Base-by-base conservation (phyloP, 148 eudicot species). In the Amaranthus hypochondriacus region DNA sequence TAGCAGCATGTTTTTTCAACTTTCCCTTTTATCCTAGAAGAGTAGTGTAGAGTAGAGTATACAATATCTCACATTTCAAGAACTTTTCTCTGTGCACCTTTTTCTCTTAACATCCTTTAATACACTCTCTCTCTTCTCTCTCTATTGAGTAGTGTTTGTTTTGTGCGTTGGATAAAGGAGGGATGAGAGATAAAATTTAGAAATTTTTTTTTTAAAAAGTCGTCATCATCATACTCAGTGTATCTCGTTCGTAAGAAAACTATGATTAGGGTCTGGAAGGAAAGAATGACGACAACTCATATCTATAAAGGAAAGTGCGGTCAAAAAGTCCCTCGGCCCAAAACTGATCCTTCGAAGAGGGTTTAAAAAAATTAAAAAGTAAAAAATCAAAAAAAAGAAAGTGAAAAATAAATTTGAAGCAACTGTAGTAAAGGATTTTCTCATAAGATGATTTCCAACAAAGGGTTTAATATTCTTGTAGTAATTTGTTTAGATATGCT, bases 1-100 rank as follows among this genome's bases (percentile, higher is more conserved):
- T 69, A 21, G 9, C 9, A 13, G 10, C 57, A 63, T 42, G 66
- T 64, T 46, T 42, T 59, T 66, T 65, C 62, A 47, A 55, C 66
- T 54, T 51, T 14, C 2, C 53, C 21, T 50, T 69, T 53, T 68
- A 54, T 51, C 56, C 49, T 55, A 43, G 47, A 64, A 10, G 44
- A 64, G 1, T 62, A 39, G 42, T 28, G 8, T 9, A 39, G 6
- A 15, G 39, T 13, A 60, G 9, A 5, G 44, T 43, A 9, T 64
- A 13, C 62, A 51, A 48, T 54, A 57, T 52, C 59, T 68, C 42
- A 21, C 44, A 73, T 46, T 69, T 4, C 63, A 56, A 54, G 7
- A 62, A 28, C 55, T 53, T 55, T 79, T 75, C 51, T 58, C 77
- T 73, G 72, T 42, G 65, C 61, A 52, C 46, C 69, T 65, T 72